Conservation (phyloP, 2,329 filamentous ascomycete genomes). For the Plectosphaerella plurivora region DNA sequence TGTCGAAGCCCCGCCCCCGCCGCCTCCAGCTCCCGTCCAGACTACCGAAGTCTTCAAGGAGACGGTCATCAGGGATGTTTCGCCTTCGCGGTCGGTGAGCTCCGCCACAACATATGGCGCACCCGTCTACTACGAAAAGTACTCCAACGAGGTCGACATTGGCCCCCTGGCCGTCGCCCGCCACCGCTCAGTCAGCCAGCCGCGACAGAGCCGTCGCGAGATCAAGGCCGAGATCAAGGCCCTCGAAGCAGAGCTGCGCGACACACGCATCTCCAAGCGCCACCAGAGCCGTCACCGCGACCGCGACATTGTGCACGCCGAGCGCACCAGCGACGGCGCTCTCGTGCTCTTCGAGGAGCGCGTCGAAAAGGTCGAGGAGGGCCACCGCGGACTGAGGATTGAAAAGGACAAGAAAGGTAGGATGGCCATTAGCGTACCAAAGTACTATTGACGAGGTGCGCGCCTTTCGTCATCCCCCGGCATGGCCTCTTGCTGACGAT, state of each 20-base stretch:
- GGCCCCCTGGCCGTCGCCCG: conserved; percentile 37
- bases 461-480: conserved; percentile 14
- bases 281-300: conserved; percentile 35
- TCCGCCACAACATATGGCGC: conserved; percentile 26
- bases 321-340: conserved; percentile 55
- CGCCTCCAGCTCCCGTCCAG: conserved; percentile 20
- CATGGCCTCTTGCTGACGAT: conserved; percentile 14
- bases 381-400: conserved; percentile 59
- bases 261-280: conserved; percentile 18
- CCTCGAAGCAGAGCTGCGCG: conserved; percentile 58
- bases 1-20: conserved; percentile 23
- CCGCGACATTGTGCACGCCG: conserved; percentile 50
- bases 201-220: conserved; percentile 43
- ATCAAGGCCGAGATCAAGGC: conserved; percentile 69
- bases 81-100: conserved; percentile 33
- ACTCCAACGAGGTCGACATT: conserved; percentile 25
- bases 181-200: conserved; percentile 36
- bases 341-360: conserved; percentile 60
- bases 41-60: conserved; percentile 41
- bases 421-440: conserved; percentile 80
- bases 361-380: conserved; percentile 51
- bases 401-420: conserved; percentile 95
- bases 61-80: conserved; percentile 43
- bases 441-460: conserved; percentile 60
- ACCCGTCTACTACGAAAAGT: conserved; percentile 32